Base-by-base conservation (phyloP, 169 alveolate genomes). In the Eimeria sp. region DNA sequence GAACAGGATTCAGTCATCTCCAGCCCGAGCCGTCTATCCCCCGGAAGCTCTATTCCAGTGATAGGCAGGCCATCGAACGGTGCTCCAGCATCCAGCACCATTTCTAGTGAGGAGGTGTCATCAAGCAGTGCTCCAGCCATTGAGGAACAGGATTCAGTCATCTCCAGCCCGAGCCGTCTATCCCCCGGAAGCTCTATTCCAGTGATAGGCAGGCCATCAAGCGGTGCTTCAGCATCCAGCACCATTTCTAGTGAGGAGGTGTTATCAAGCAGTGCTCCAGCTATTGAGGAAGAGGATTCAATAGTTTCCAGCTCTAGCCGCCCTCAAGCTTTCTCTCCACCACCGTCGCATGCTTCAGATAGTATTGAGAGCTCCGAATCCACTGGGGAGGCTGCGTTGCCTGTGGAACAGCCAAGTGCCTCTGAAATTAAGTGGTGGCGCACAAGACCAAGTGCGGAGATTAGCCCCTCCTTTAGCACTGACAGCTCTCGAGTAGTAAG, bases 391-490 rank as follows among this genome's bases (percentile, higher is more conserved):
- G 27, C 56, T 72, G 82, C 10, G 13, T 40, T 30, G 30, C 40
- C 82, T 33, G 88, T 11, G 60, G 68, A 49, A 43, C 40, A 78
- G n/a, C 88, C 88, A 54, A 25, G 46, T 66, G 64, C 66, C 68
- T 54, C 82, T 14, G 82, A 72, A 72, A 37, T 72, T 16, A 72
- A 37, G n/a, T 72, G 82, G 82, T 72, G 82, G 82, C 82, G 82
- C 54, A 2, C 82, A 37, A 72, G 82, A 54, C 54, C 82, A 33
- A 30, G 40, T 6, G 82, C 82, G 6, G 82, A 72, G 82, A 52
- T n/a, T 72, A 72, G 56, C 56, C 82, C 82, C 14, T 72, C 82
- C 54, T 72, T 72, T 37, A 72, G 82, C 30, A 14, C 82, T 37
- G 82, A 72, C 82, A 72, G 82, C 54, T 72, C 82, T 72, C 54